Base-by-base conservation (phyloP, 129 eudicot genomes). In the Centella asiatica region DNA sequence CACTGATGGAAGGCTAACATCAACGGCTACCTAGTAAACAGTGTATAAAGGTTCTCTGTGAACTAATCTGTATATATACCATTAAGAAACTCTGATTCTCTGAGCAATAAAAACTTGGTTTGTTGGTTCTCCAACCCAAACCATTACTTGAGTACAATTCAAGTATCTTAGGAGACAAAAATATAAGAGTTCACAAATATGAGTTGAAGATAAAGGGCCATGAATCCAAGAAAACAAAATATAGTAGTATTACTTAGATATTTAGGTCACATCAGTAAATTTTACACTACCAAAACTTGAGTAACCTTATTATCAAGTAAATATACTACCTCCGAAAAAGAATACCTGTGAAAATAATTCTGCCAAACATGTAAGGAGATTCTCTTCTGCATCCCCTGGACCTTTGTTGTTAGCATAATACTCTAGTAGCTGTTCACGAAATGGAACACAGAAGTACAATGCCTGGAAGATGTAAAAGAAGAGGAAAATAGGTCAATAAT, bases 381-480 rank as follows among this genome's bases (percentile, higher is more conserved):
- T 88, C 69, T 89, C 97, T 64, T 89, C 90, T 11, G 78, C 75
- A 71, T 89, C 97, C 19, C 77, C 83, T 54, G 82, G 75, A 71
- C 46, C 74, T 76, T 89, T 89, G 72, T 66, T 76, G 37, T 76
- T 85, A 28, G 82, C 69, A 71, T 83, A 80, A 77, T 89, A 89
- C 50, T 82, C 95, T 69, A 89, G 82, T 57, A 89, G 66, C 66
- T 89, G 86, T 17, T 85, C 95, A 20, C 95, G 97, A 63, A 89
- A 89, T 26, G 97, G 97, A 28, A 82, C 95, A 73, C 97, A 89
- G 66, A 85, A 89, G 61, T 89, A 89, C 25, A 89, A 80, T n/a
- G 97, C 95, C 97, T 89, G 88, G 62, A 63, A 46, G 36, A 69
- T 57, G 69, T 17, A n/a, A n/a, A n/a, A n/a, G n/a, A n/a, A n/a